phyloP scores from a whole-genome alignment of 75 land plant species.

The Selaginella moellendorffii region DNA sequence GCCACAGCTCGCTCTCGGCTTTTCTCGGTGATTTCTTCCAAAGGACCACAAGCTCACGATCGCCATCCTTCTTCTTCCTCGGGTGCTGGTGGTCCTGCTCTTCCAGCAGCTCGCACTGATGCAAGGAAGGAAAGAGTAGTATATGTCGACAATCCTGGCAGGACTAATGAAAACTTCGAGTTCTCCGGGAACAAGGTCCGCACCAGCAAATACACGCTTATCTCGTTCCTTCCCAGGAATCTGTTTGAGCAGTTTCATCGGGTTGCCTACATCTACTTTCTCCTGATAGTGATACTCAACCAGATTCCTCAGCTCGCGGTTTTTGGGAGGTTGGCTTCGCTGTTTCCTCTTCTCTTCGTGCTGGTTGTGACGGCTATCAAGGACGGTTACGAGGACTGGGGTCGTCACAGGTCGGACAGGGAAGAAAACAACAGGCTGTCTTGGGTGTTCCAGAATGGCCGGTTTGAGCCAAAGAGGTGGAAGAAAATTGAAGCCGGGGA shows the following conservation, averaged over 20 bases:
- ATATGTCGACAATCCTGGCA: slow-evolving; percentile 50
- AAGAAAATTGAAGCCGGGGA: slow-evolving; percentile 62
- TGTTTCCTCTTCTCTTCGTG: slow-evolving; percentile 70
- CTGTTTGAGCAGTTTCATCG: slow-evolving; percentile 74
- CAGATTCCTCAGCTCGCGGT: slow-evolving; percentile 87
- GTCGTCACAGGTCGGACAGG: slow-evolving; percentile 62
- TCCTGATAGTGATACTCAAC: slow-evolving; percentile 58
- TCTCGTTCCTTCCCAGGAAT: slow-evolving; percentile 69
- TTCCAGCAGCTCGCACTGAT: too few species aligned
- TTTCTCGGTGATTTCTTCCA: too few species aligned
- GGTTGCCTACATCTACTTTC: slow-evolving; percentile 75
- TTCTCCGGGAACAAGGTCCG: slow-evolving; percentile 69
- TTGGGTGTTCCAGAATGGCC: slow-evolving; percentile 33
- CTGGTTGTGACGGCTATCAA: slow-evolving; percentile 69
- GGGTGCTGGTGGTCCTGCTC: too few species aligned
- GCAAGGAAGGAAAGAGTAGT: slow-evolving; percentile 33
- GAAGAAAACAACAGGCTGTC: slow-evolving; percentile 61
- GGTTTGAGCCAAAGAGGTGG: slow-evolving; percentile 47
- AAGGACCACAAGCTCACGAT: too few species aligned
- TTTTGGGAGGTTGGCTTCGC: slow-evolving; percentile 69
- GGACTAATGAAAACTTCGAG: slow-evolving; percentile 55
- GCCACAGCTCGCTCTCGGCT: too few species aligned
- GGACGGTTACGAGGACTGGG: slow-evolving; percentile 84
- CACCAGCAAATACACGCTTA: slow-evolving; percentile 63
- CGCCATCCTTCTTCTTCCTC: too few species aligned